A percentile compares a stretch with the other conserved stretches of the same genome.
phyloP scores from a whole-genome alignment of 441 rosid species.

The Syzygium malaccense region DNA sequence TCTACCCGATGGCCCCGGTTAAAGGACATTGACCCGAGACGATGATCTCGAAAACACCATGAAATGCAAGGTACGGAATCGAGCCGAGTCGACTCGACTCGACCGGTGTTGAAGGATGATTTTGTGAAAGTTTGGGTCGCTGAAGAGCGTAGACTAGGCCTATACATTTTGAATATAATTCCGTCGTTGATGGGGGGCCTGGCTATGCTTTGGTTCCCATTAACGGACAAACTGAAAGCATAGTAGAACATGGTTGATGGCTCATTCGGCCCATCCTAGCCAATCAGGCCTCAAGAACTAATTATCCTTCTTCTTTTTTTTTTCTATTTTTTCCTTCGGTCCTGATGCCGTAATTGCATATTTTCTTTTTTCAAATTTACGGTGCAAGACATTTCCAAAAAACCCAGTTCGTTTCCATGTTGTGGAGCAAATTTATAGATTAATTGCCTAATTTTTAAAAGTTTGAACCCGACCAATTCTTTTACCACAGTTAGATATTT shows the following conservation, averaged over 20 bases:
- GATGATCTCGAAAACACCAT: not conserved
- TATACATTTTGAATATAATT: not conserved
- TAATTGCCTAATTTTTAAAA: no score
- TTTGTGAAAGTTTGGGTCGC: not conserved
- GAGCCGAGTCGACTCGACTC: not conserved
- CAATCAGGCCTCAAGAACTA: not conserved
- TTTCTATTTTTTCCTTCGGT: not conserved
- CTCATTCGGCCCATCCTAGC: not conserved
- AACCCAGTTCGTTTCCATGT: not conserved
- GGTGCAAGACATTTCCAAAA: not conserved
- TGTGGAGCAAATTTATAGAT: not conserved
- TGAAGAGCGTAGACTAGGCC: not conserved
- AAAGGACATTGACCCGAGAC: not conserved
- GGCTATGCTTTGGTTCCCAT: not conserved
- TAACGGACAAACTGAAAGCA: not conserved
- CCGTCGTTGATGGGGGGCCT: not conserved
- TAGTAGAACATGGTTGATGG: not conserved
- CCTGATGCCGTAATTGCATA: not conserved
- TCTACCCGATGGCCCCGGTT: accelerated
- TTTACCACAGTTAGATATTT: no score
- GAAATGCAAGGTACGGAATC: not conserved
- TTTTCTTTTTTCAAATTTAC: not conserved
- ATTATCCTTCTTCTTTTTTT: not conserved
- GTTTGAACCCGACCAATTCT: no score
- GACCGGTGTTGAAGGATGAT: not conserved